phyloP scores from a whole-genome alignment of 1,284 basidiomycete genomes.

The Ceratobasidium sp. region DNA sequence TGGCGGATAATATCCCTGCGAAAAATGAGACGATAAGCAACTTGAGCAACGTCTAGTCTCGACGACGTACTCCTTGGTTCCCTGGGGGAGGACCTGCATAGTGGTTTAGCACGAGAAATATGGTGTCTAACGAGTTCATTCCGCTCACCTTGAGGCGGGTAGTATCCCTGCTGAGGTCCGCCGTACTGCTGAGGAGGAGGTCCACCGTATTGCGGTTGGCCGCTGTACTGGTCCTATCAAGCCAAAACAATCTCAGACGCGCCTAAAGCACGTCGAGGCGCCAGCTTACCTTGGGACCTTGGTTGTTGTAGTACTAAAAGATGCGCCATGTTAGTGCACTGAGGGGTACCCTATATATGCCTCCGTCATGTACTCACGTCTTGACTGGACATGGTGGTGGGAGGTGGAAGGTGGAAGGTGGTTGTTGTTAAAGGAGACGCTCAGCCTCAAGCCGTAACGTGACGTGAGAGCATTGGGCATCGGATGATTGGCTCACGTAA shows the following conservation, averaged over 20 bases:
- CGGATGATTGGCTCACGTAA: slow-evolving; percentile 32
- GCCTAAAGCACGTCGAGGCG: not conserved
- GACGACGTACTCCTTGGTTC: slow-evolving; percentile 27
- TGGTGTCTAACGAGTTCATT: not conserved
- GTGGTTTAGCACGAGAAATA: not conserved
- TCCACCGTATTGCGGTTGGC: not conserved
- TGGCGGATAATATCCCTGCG: slow-evolving; percentile 31
- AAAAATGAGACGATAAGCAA: not conserved
- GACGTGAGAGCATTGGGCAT: slow-evolving; percentile 26
- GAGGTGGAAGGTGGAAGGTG: slow-evolving; percentile 12
- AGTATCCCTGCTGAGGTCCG: slow-evolving; percentile 4
- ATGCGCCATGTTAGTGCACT: not conserved
- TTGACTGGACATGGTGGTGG: slow-evolving; percentile 27
- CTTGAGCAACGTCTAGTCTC: not conserved
- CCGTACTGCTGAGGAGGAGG: not conserved
- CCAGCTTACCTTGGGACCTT: slow-evolving; percentile 13
- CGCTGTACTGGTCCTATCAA: slow-evolving; percentile 8
- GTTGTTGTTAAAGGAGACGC: slow-evolving; percentile 5
- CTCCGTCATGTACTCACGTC: slow-evolving; percentile 13
- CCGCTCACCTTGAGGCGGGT: slow-evolving; percentile 26
- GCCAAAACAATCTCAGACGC: not conserved
- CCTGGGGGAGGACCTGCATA: slow-evolving; percentile 29
- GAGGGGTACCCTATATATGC: not conserved
- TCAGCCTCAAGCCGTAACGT: slow-evolving; percentile 27
- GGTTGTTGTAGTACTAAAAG: slow-evolving; percentile 30